These are phyloP conservation scores for Skeletonema marinoi DNA, from an alignment of 108 stramenopile genomes.

Conservation along the genomic window DNA sequence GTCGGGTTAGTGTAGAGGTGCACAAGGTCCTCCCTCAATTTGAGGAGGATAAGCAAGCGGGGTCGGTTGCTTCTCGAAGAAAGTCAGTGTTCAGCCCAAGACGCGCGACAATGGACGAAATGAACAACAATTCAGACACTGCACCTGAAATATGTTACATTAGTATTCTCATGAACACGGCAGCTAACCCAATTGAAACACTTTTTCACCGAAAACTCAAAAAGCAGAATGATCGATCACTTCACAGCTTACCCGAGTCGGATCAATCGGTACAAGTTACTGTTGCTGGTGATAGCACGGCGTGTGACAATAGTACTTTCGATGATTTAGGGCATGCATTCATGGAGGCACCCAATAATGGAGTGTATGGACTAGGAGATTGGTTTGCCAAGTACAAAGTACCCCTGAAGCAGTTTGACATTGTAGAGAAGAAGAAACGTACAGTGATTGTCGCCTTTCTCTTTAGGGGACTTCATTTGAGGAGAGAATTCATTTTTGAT, in stretches of 20 bases:
- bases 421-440: slow-evolving; percentile 36
- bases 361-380: slow-evolving; percentile 16
- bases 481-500: slow-evolving; percentile 69
- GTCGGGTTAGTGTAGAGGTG: slow-evolving; percentile 28
- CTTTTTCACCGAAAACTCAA: background rate
- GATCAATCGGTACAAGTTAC: background rate
- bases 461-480: slow-evolving; percentile 31
- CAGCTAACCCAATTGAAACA: background rate
- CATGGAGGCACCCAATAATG: background rate
- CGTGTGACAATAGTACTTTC: slow-evolving; percentile 4
- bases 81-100: background rate
- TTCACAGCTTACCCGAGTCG: background rate
- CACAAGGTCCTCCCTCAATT: slow-evolving; percentile 22
- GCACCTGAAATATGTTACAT: background rate
- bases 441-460: slow-evolving; percentile 34
- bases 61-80: background rate
- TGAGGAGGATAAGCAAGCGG: background rate
- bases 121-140: background rate
- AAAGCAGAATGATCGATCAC: background rate
- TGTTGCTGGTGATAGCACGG: background rate
- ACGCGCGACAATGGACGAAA: background rate
- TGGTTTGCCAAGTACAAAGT: slow-evolving; percentile 71
- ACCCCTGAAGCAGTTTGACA: slow-evolving; percentile 42
- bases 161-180: background rate
- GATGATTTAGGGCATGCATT: slow-evolving; percentile 20